Evolutionary conservation across 2,329 filamentous ascomycete genomes (phyloP).

Genomic region (Nemania bipapillata): DNA sequence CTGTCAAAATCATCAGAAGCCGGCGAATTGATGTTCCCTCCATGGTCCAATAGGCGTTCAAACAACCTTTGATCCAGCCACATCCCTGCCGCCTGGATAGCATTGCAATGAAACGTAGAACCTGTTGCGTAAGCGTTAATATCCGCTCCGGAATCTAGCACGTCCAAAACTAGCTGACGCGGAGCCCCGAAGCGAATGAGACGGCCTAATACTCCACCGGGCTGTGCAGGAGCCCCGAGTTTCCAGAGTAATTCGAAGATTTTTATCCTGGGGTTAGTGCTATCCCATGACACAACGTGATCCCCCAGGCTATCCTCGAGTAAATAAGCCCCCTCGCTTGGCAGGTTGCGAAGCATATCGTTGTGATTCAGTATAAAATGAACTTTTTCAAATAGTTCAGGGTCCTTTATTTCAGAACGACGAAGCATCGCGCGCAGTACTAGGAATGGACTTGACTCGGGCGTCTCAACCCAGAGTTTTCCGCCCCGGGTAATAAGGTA

Average conservation of each 20-base stretch:
- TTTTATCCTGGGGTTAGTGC: neutral
- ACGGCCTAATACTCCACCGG: neutral
- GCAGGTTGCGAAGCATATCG: neutral
- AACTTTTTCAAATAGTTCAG: neutral
- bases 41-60: neutral
- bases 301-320: neutral
- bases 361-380: neutral
- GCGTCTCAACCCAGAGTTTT: neutral
- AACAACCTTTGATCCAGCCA: neutral
- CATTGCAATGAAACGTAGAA: neutral
- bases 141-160: neutral
- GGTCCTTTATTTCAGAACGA: neutral
- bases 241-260: neutral
- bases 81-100: slow-evolving; percentile 1
- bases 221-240: neutral
- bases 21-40: neutral
- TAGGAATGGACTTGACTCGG: neutral
- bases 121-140: neutral
- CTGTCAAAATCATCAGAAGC: too few relatives aligned
- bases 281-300: neutral
- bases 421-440: neutral
- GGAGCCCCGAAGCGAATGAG: neutral
- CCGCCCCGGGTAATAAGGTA: neutral
- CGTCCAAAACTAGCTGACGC: neutral
- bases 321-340: neutral